Percentiles rank a stretch among this genome's conserved stretches.
Evolutionary conservation across 73 alveolate species (phyloP).

Genomic region (Urostyla sp.): DNA sequence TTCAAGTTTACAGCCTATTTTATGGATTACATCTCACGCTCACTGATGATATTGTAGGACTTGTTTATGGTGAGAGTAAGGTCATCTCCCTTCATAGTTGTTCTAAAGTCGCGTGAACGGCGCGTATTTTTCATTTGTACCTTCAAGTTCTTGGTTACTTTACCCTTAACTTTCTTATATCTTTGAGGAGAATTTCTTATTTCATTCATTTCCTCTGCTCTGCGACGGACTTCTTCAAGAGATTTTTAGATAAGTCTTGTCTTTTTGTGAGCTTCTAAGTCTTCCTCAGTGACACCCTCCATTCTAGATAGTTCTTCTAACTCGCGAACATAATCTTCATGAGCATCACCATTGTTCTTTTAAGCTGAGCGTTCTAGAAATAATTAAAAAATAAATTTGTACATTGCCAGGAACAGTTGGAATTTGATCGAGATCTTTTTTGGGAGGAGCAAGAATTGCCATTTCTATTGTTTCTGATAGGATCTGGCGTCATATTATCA

Average conservation of each 20-base stretch:
- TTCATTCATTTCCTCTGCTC: slow-evolving; percentile 10
- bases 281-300: slow-evolving; percentile 38
- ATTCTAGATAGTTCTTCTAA: background rate
- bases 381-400: too few species aligned
- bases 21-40: slow-evolving; percentile 4
- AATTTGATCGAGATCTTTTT: too few species aligned
- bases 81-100: background rate
- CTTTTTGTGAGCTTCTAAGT: slow-evolving; percentile 29
- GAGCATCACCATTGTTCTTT: too few species aligned
- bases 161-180: background rate
- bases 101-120: too few species aligned
- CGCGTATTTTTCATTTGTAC: slow-evolving; percentile 3
- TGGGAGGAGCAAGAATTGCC: too few species aligned
- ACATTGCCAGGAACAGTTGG: too few species aligned
- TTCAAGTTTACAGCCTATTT: background rate
- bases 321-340: slow-evolving; percentile 24
- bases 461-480: too few species aligned
- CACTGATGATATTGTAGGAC: slow-evolving; percentile 18
- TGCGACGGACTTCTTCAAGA: slow-evolving; percentile 15
- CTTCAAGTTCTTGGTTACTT: background rate
- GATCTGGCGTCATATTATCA: too few species aligned
- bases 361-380: too few species aligned
- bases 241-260: slow-evolving; percentile 12
- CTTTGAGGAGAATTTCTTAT: slow-evolving; percentile 48
- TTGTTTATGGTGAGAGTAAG: background rate